phyloP scores from a whole-genome alignment of 2,329 filamentous ascomycete genomes.

The Verticillium zaregamsianum region DNA sequence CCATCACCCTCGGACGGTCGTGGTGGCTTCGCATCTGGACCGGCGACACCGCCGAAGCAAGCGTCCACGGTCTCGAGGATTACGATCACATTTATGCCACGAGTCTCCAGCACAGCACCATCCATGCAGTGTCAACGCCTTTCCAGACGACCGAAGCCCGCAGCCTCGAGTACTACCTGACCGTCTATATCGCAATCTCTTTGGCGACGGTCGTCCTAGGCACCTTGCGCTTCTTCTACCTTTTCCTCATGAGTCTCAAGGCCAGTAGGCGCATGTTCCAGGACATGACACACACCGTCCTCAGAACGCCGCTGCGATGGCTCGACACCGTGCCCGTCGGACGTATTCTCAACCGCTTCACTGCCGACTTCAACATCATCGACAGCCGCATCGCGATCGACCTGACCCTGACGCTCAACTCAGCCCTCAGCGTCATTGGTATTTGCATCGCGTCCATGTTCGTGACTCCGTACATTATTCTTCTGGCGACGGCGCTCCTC shows the following conservation, averaged over 20 bases:
- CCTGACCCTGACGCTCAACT: slow-evolving; percentile 54
- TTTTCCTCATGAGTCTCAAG: slow-evolving; percentile 61
- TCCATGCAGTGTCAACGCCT: slow-evolving; percentile 31
- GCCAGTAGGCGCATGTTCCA: slow-evolving; percentile 68
- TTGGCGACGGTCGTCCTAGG: slow-evolving; percentile 53
- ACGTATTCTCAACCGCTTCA: slow-evolving; percentile 73
- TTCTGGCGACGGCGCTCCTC: slow-evolving; percentile 57
- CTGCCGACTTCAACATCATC: slow-evolving; percentile 70
- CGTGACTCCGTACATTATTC: slow-evolving; percentile 63
- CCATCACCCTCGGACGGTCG: slow-evolving; percentile 50
- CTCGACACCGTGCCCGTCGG: slow-evolving; percentile 76
- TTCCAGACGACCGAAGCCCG: slow-evolving; percentile 23
- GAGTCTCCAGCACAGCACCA: slow-evolving; percentile 39
- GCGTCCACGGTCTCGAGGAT: slow-evolving; percentile 29
- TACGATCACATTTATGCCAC: slow-evolving; percentile 26
- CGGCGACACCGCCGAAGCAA: slow-evolving; percentile 31
- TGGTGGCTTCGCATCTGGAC: slow-evolving; percentile 67
- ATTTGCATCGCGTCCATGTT: slow-evolving; percentile 65
- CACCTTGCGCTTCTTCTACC: slow-evolving; percentile 57
- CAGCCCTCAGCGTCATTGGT: slow-evolving; percentile 58
- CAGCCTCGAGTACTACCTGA: slow-evolving; percentile 59
- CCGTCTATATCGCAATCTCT: slow-evolving; percentile 62
- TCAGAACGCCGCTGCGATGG: slow-evolving; percentile 73
- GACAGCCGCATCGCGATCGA: slow-evolving; percentile 64
- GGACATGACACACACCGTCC: slow-evolving; percentile 60